Conservation (phyloP, 2,329 filamentous ascomycete genomes). For the Truncatella angustata region DNA sequence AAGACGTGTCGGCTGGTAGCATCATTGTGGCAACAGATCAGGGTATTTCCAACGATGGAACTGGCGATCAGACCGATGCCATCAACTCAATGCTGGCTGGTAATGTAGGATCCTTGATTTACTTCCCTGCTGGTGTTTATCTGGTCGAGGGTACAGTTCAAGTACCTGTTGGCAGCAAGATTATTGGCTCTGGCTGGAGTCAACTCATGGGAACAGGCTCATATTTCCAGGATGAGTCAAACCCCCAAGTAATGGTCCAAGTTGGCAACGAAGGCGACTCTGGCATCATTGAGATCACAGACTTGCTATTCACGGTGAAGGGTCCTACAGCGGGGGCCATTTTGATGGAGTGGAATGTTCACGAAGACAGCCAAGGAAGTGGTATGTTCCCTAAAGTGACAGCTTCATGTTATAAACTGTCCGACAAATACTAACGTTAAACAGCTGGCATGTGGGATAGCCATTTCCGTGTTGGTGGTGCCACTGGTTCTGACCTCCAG, state of each 20-base stretch:
- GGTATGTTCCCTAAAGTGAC: too few relatives aligned
- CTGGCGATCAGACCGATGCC: slow-evolving; percentile 33
- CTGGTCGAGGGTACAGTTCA: slow-evolving; percentile 53
- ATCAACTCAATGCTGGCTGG: slow-evolving; percentile 32
- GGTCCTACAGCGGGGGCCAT: slow-evolving; percentile 69
- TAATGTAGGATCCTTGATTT: slow-evolving; percentile 27
- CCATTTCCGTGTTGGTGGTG: slow-evolving; percentile 73
- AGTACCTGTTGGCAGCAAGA: slow-evolving; percentile 36
- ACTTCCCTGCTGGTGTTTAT: slow-evolving; percentile 58
- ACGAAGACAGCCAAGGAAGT: slow-evolving; percentile 47
- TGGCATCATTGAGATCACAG: slow-evolving; percentile 66
- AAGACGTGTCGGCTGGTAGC: background rate
- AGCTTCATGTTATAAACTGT: too few relatives aligned
- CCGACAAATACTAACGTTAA: too few relatives aligned
- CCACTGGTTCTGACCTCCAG: background rate
- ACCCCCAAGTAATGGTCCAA: slow-evolving; percentile 65
- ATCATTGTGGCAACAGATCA: slow-evolving; percentile 33
- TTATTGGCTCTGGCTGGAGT: slow-evolving; percentile 70
- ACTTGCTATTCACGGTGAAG: slow-evolving; percentile 64
- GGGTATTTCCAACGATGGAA: slow-evolving; percentile 28
- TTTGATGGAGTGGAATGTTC: slow-evolving; percentile 71
- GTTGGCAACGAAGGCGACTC: slow-evolving; percentile 60
- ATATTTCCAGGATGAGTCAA: slow-evolving; percentile 56
- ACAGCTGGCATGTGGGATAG: slow-evolving; percentile 62
- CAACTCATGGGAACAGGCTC: slow-evolving; percentile 59